Evolutionary conservation across 2,329 filamentous ascomycete genomes (phyloP).

Genomic region (Triangularia verruculosa): DNA sequence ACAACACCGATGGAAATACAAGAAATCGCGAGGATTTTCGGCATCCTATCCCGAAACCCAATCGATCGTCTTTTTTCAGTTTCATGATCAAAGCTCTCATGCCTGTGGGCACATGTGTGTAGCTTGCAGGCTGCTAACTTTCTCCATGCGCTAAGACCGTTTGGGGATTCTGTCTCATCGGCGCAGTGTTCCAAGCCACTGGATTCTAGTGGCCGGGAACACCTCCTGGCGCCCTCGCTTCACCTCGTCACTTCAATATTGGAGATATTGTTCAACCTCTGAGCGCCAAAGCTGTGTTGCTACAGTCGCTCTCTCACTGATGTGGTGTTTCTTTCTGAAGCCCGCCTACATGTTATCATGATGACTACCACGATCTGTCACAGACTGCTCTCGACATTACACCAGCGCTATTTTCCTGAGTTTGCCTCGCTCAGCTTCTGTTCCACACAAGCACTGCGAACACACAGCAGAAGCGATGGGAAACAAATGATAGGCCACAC

Average conservation of each 20-base stretch:
- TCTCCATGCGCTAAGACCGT: neutral
- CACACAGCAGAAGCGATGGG: neutral
- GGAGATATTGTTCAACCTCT: neutral
- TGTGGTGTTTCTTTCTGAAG: neutral
- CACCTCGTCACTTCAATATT: conserved; percentile 1
- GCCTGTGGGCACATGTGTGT: neutral
- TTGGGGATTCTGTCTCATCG: conserved; percentile 9
- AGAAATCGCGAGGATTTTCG: neutral
- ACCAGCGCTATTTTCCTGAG: neutral
- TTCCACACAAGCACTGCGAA: conserved; percentile 12
- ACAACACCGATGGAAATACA: neutral
- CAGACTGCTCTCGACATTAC: neutral
- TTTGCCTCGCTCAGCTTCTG: conserved; percentile 8
- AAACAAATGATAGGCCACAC: neutral
- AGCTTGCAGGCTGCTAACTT: neutral
- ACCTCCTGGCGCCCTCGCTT: neutral
- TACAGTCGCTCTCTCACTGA: neutral
- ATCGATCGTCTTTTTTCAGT: neutral
- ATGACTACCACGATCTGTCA: neutral
- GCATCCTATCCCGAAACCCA: neutral
- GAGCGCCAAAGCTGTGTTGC: neutral
- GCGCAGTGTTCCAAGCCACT: conserved; percentile 12
- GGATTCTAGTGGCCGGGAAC: conserved; percentile 2
- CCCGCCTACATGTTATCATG: neutral
- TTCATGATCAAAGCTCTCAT: neutral